Percentiles rank a stretch among this genome's conserved stretches.
These are phyloP conservation scores for Sugiyamaella novakii DNA, from an alignment of 1,139 yeast species.

Conservation along the genomic window DNA sequence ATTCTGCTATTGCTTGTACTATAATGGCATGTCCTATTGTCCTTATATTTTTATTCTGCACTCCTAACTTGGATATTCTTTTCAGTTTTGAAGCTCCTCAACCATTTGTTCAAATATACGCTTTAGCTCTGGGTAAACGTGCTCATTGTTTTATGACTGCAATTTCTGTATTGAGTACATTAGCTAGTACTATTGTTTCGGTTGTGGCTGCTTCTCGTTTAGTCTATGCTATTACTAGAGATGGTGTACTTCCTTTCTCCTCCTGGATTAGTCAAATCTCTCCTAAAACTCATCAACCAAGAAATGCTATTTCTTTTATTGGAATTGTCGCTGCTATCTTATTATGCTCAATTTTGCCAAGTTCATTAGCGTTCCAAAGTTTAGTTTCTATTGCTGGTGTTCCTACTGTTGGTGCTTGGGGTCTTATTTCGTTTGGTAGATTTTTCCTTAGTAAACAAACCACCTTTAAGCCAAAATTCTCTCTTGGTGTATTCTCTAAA, in stretches of 20 bases:
- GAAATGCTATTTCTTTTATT: constrained; percentile 33
- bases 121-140: constrained; percentile 35
- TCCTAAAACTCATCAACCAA: constrained; percentile 32
- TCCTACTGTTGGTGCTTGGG: constrained; percentile 36
- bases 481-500: constrained; percentile 31
- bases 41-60: constrained; percentile 53
- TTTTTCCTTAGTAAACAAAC: constrained; percentile 30
- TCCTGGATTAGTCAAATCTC: constrained; percentile 35
- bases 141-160: constrained; percentile 35
- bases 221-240: constrained; percentile 37
- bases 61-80: constrained; percentile 49
- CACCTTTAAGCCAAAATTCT: constrained; percentile 29
- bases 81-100: constrained; percentile 34
- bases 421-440: constrained; percentile 35
- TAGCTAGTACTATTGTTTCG: constrained; percentile 32
- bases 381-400: constrained; percentile 36
- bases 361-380: constrained; percentile 35
- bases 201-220: constrained; percentile 37
- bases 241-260: constrained; percentile 37
- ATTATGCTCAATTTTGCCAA: constrained; percentile 34
- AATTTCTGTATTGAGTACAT: constrained; percentile 28
- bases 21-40: constrained; percentile 53
- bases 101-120: constrained; percentile 35
- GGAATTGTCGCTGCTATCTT: constrained; percentile 33
- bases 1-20: constrained; percentile 57